Conservation (phyloP, 1,284 basidiomycete species). For the Laetiporus sulphureus region DNA sequence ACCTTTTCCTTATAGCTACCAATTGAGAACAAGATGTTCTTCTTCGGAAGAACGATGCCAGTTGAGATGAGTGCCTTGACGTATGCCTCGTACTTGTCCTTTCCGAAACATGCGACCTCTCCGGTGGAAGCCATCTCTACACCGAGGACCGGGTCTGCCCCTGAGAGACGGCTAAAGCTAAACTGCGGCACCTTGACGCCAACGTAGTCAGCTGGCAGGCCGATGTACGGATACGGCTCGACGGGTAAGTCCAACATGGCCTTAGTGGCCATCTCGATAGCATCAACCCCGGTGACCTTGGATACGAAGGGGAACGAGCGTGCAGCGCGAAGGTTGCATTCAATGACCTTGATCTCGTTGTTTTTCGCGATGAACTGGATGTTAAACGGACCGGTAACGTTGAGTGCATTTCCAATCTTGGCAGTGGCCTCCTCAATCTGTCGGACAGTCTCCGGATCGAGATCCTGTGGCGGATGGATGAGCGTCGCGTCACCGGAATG, state of each 20-base stretch:
- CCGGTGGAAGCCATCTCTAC: conserved; percentile 99
- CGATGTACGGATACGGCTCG: conserved; percentile 84
- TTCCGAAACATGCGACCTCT: conserved; percentile 97
- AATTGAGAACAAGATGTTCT: conserved; percentile 92
- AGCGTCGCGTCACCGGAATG: conserved; percentile 97
- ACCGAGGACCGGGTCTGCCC: conserved; percentile 96
- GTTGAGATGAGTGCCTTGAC: conserved; percentile 96
- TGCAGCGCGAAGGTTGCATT: conserved; percentile 97
- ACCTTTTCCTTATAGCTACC: conserved; percentile 98
- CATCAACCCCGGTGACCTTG: conserved; percentile 96
- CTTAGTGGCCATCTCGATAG: conserved; percentile 97
- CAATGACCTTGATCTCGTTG: conserved; percentile 99
- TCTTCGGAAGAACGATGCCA: conserved; percentile 90
- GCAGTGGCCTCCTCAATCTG: conserved; percentile 95
- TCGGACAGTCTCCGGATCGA: conserved; percentile 93
- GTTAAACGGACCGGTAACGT: conserved; percentile 98
- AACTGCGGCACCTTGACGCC: conserved; percentile 99
- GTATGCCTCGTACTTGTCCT: conserved; percentile 97
- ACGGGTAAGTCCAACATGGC: conserved; percentile 93
- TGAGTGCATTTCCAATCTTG: conserved; percentile 97
- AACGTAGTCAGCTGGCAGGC: conserved; percentile 88
- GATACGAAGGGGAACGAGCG: conserved; percentile 99
- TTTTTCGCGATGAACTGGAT: conserved; percentile 99
- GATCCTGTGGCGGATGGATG: conserved; percentile 95
- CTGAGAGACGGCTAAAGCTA: conserved; percentile 92